Evolutionary conservation across 768 basidiomycete species (phyloP).

Genomic region (Suillus fuscotomentosus): DNA sequence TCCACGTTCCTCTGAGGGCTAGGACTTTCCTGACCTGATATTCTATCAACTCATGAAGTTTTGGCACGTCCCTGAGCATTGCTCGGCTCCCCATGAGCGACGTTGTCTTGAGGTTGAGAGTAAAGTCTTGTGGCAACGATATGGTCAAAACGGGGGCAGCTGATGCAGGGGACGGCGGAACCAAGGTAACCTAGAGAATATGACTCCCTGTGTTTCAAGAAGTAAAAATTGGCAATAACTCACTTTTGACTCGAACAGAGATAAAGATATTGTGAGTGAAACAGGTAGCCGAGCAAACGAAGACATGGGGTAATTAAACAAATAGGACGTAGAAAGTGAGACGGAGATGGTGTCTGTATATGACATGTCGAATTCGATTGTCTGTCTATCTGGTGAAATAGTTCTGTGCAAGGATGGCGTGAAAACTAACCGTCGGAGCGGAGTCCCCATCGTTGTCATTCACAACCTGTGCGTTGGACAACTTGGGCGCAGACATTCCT

Average conservation of each 20-base stretch:
- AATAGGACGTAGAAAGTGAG: slow-evolving; percentile 78
- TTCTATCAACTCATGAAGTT: slow-evolving; percentile 92
- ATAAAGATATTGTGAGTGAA: slow-evolving; percentile 75
- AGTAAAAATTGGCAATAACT: slow-evolving; percentile 22
- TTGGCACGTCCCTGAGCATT: slow-evolving; percentile 97
- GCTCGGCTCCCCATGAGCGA: slow-evolving; percentile 95
- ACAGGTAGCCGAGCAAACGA: slow-evolving; percentile 84
- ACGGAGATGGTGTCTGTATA: slow-evolving; percentile 85
- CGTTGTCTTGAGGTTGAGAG: slow-evolving; percentile 81
- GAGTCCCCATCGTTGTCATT: slow-evolving; percentile 6
- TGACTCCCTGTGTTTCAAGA: slow-evolving; percentile 7
- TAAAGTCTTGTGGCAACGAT: slow-evolving; percentile 82
- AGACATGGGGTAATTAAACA: slow-evolving; percentile 81
- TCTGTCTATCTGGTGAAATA: slow-evolving; percentile 41
- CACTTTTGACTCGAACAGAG: slow-evolving; percentile 69
- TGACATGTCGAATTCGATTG: slow-evolving; percentile 78
- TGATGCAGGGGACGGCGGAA: slow-evolving; percentile 55
- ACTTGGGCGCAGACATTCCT: slow-evolving; percentile 73
- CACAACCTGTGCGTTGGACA: slow-evolving; percentile 66
- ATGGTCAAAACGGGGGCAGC: slow-evolving; percentile 63
- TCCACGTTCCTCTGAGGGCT: slow-evolving; percentile 61
- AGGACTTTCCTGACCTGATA: slow-evolving; percentile 74
- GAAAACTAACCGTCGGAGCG: slow-evolving; percentile 30
- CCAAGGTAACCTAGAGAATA: slow-evolving; percentile 52
- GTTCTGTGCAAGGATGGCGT: slow-evolving; percentile 1